Base-by-base conservation (phyloP, 352 stramenopile genomes). In the Lagenidium sp. region DNA sequence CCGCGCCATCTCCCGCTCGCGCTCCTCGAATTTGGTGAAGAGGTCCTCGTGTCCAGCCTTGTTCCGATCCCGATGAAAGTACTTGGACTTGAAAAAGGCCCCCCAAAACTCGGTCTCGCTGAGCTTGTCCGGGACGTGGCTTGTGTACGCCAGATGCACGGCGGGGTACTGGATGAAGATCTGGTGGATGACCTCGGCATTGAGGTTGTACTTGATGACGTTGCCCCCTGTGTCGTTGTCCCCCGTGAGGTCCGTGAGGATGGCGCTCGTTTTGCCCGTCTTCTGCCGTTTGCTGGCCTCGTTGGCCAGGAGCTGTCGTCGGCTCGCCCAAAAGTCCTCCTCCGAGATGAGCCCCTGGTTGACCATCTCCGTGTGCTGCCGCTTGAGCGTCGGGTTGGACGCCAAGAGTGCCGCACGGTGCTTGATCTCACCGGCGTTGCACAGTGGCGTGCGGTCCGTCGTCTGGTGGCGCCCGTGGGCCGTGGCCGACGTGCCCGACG, bases 131-230 rank as follows among this genome's bases (percentile, higher is more conserved):
- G 81, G 81, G 39, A 94, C 81, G 55, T 90, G 81, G 23, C 61
- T 68, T 53, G 88, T 63, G 57, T 94, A 94, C 24, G 81, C 81
- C 31, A 86, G 61, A 52, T 94, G 80, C 45, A 94, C 79, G 2
- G 80, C 78, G 31, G 81, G 81, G 55, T 91, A 94, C 57, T 94
- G 81, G 41, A 90, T 83, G 28, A 94, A 94, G 46, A 94, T 94
- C 62, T 94, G 81, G 47, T 94, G 81, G 52, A 94, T 91, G 36
- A 91, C 81, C 21, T 94, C 78, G 1, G 79, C 78, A 35, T 94
- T 94, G 37, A 94, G 57, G 31, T 94, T 94, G 58, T 94, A 94
- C 59, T 94, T 94, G 60, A 94, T 72, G 21, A 85, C 72, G 29
- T 90, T 85, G 10, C 76, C 74, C 20, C 65, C 60, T 5, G 68